Evolutionary conservation across 352 stramenopile genomes (phyloP).

Genomic region (Phytophthora brassicae): DNA sequence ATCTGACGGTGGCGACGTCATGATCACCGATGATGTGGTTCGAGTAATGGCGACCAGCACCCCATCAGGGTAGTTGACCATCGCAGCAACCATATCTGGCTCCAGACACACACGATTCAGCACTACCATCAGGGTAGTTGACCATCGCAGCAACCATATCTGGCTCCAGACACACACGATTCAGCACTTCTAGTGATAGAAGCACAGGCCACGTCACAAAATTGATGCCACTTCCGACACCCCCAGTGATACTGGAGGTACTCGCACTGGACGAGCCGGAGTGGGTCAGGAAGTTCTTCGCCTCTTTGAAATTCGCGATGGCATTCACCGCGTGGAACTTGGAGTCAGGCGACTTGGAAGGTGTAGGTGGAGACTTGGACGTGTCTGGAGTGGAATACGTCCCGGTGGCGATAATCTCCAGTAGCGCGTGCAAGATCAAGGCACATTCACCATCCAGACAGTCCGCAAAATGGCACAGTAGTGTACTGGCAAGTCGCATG

Average conservation of each 20-base stretch:
- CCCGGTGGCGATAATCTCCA: slow-evolving; percentile 83
- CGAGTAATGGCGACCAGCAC: slow-evolving; percentile 59
- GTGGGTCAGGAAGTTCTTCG: slow-evolving; percentile 67
- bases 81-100: slow-evolving; percentile 64
- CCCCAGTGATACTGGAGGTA: slow-evolving; percentile 11
- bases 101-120: slow-evolving; percentile 70
- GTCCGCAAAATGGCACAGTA: slow-evolving; percentile 80
- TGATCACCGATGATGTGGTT: slow-evolving; percentile 77
- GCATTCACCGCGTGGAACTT: slow-evolving; percentile 39
- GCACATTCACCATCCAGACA: slow-evolving; percentile 62
- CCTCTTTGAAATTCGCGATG: slow-evolving; percentile 51
- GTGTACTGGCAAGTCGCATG: slow-evolving; percentile 76
- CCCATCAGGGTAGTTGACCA: slow-evolving; percentile 59
- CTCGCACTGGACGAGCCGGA: slow-evolving; percentile 32
- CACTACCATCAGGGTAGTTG: slow-evolving; percentile 54
- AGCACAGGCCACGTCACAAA: slow-evolving; percentile 87
- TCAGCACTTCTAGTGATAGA: slow-evolving; percentile 80
- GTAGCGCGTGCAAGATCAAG: slow-evolving; percentile 57
- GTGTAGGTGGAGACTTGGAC: slow-evolving; percentile 50
- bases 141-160: slow-evolving; percentile 73
- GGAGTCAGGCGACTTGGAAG: slow-evolving; percentile 51
- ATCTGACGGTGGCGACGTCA: slow-evolving; percentile 73
- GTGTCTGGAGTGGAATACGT: slow-evolving; percentile 57
- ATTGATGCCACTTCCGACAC: slow-evolving; percentile 40
- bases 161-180: slow-evolving; percentile 66